A percentile compares a stretch with the other conserved stretches of the same genome.
phyloP scores from a whole-genome alignment of 2,329 filamentous ascomycete genomes.

The Emmonsia crescens region DNA sequence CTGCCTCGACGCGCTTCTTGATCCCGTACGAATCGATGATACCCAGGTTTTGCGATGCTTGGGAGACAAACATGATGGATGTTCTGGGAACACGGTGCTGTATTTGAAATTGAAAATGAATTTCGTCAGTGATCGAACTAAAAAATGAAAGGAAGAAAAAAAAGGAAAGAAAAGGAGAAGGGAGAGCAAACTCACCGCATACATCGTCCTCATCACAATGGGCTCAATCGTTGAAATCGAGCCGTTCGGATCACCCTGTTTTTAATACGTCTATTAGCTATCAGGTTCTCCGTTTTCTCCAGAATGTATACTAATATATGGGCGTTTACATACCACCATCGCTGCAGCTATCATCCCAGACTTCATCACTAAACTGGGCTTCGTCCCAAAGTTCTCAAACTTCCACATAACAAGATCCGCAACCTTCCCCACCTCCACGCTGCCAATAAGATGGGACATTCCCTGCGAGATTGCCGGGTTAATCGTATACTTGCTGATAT shows the following conservation, averaged over 20 bases:
- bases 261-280: neutral
- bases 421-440: constrained; percentile 77
- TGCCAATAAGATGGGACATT: constrained; percentile 77
- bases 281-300: neutral
- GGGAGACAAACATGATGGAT: constrained; percentile 73
- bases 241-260: constrained; percentile 64
- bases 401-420: constrained; percentile 86
- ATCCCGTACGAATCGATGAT: constrained; percentile 61
- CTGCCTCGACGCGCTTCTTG: constrained; percentile 67
- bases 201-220: constrained; percentile 76
- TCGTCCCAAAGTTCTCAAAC: constrained; percentile 73
- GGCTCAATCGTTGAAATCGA: constrained; percentile 85
- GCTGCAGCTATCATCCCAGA: constrained; percentile 73
- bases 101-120: neutral
- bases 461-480: constrained; percentile 89
- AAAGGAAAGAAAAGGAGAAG: neutral
- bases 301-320: neutral
- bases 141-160: neutral
- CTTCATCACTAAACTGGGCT: constrained; percentile 73
- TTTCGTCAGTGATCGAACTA: neutral
- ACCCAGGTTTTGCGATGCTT: constrained; percentile 57
- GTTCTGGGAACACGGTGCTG: constrained; percentile 55
- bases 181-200: constrained; percentile 40
- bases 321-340: constrained; percentile 57
- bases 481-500: constrained; percentile 91